Percentiles rank a stretch among this genome's conserved stretches.
These are phyloP conservation scores for Cicer chorassanicum DNA, from an alignment of 306 rosid species.

Conservation along the genomic window DNA sequence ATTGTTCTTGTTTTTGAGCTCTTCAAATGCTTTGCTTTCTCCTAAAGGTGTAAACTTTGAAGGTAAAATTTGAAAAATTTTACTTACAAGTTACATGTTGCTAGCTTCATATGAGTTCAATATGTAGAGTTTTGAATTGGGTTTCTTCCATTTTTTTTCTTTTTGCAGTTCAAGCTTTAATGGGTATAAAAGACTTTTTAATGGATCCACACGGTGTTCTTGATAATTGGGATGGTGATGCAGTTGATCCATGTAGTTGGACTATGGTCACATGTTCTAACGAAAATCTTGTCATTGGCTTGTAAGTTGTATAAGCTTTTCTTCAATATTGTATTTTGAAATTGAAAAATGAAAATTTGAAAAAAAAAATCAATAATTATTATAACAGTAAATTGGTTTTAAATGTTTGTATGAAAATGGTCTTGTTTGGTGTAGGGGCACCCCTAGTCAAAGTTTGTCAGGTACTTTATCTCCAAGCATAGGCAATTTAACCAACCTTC, in stretches of 20 bases:
- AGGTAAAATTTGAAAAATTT: slow-evolving; percentile 58
- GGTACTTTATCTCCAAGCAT: slow-evolving; percentile 92
- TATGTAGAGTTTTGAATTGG: slow-evolving; percentile 46
- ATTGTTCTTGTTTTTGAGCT: slow-evolving; percentile 57
- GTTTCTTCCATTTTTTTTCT: slow-evolving; percentile 32
- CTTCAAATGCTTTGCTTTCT: slow-evolving; percentile 74
- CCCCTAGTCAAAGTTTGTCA: slow-evolving; percentile 93
- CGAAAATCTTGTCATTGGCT: slow-evolving; percentile 80
- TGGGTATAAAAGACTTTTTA: slow-evolving; percentile 71
- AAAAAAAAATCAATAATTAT: neutral
- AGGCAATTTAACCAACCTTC: slow-evolving; percentile 95
- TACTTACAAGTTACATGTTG: neutral
- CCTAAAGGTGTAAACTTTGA: slow-evolving; percentile 98
- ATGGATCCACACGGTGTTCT: slow-evolving; percentile 93
- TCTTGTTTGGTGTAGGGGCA: slow-evolving; percentile 69
- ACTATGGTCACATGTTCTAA: slow-evolving; percentile 97
- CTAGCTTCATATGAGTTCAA: slow-evolving; percentile 30
- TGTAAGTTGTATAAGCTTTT: slow-evolving; percentile 55
- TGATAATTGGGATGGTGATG: slow-evolving; percentile 88
- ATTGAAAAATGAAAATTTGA: neutral
- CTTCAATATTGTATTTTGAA: slow-evolving; percentile 39
- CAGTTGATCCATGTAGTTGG: slow-evolving; percentile 99
- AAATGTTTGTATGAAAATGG: slow-evolving; percentile 42
- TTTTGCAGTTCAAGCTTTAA: slow-evolving; percentile 86
- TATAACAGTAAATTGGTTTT: neutral